These are phyloP conservation scores for Myxozyma geophila DNA, from an alignment of 805 yeast genomes.

Conservation along the genomic window DNA sequence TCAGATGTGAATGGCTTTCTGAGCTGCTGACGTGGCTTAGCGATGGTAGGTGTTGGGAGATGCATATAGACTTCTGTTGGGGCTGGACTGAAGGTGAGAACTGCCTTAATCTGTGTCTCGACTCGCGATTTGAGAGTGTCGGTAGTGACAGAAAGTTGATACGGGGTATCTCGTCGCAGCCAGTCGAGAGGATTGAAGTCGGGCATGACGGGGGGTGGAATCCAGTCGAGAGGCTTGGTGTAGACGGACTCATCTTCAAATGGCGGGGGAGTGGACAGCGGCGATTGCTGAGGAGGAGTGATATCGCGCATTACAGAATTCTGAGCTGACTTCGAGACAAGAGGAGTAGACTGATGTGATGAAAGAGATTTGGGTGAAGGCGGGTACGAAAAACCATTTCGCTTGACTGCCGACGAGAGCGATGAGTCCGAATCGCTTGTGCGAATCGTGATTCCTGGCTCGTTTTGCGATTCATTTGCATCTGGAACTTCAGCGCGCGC, in stretches of 20 bases:
- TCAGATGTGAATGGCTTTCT: constrained; percentile 42
- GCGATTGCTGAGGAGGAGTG: constrained; percentile 24
- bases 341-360: constrained; percentile 22
- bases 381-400: constrained; percentile 24
- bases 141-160: constrained; percentile 51
- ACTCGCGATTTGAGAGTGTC: constrained; percentile 86
- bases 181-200: constrained; percentile 35
- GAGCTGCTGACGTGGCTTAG: constrained; percentile 82
- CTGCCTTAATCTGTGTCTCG: constrained; percentile 90
- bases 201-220: constrained; percentile 30
- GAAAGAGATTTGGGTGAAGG: constrained; percentile 33
- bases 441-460: constrained; percentile 18
- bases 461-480: background rate
- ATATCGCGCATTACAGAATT: constrained; percentile 4
- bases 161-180: constrained; percentile 40
- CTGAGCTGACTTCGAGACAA: background rate
- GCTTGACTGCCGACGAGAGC: constrained; percentile 13
- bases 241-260: constrained; percentile 15
- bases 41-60: constrained; percentile 83
- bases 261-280: constrained; percentile 17
- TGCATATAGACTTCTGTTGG: constrained; percentile 76
- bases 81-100: constrained; percentile 70
- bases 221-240: constrained; percentile 30
- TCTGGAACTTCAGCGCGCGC: background rate
- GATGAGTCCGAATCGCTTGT: constrained; percentile 28